These are phyloP conservation scores for Talaromyces sp. DNA, from an alignment of 2,329 filamentous ascomycete species.

Conservation along the genomic window DNA sequence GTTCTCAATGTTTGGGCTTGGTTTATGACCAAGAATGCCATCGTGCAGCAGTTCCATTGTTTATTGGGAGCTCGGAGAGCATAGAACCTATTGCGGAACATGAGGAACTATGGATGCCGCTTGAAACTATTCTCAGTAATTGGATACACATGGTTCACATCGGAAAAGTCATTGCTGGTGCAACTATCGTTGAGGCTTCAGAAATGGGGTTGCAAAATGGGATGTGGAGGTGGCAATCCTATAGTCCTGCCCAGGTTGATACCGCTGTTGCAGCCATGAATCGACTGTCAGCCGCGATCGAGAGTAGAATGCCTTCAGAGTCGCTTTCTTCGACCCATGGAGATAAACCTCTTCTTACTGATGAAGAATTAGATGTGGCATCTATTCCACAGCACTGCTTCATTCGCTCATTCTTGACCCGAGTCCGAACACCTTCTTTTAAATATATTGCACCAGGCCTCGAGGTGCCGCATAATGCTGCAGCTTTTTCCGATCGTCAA, in stretches of 20 bases:
- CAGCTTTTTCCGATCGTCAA: constrained; percentile 2
- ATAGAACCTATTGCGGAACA: constrained; percentile 20
- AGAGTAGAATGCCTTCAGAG: not conserved
- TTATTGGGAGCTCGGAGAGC: constrained; percentile 13
- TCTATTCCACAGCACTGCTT: constrained; percentile 12
- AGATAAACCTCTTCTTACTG: not conserved
- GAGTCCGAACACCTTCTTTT: constrained; percentile 2
- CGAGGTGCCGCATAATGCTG: not conserved
- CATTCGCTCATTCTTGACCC: constrained; percentile 11
- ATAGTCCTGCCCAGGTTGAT: constrained; percentile 11
- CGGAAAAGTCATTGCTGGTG: constrained; percentile 16
- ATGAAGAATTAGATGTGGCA: constrained; percentile 8
- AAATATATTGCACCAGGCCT: constrained; percentile 12
- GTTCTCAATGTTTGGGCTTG: constrained; percentile 18
- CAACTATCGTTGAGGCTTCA: not conserved
- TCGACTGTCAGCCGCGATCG: constrained; percentile 4
- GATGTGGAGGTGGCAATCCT: constrained; percentile 12
- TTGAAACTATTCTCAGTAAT: constrained; percentile 23
- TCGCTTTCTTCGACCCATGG: not conserved
- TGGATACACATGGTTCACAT: constrained; percentile 22
- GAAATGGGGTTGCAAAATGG: not conserved
- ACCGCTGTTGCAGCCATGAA: constrained; percentile 7
- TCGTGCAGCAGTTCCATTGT: constrained; percentile 13
- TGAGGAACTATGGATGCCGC: constrained; percentile 20
- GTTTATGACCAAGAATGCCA: constrained; percentile 13